phyloP scores from a whole-genome alignment of 257 asterid genomes.

The Solanum dulcamara region DNA sequence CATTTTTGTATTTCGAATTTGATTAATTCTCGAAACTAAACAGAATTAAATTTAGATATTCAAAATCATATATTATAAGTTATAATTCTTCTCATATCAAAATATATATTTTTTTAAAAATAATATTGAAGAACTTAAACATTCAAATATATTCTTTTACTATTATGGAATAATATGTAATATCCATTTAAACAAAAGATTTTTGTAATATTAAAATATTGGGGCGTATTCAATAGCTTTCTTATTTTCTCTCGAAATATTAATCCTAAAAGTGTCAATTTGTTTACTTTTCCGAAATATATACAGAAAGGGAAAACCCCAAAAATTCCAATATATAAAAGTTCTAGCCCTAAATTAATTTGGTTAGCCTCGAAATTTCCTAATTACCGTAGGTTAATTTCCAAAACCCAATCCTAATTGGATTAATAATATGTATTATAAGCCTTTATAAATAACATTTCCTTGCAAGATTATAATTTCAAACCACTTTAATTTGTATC shows the following conservation, averaged over 20 bases:
- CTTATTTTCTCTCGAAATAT: not conserved
- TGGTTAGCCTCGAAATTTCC: not conserved
- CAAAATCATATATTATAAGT: no score
- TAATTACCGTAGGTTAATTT: not conserved
- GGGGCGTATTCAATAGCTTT: no score
- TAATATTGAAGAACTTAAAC: not conserved
- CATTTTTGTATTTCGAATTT: not conserved
- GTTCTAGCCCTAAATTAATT: not conserved
- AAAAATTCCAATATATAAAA: not conserved
- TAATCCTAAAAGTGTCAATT: not conserved
- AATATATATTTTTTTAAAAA: not conserved
- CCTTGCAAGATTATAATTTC: rapidly evolving
- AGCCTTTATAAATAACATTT: not conserved
- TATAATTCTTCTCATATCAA: not conserved
- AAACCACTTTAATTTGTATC: not conserved
- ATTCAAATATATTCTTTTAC: not conserved
- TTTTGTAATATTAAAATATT: no score
- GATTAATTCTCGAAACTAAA: not conserved
- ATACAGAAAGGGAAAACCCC: not conserved
- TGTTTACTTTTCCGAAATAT: not conserved
- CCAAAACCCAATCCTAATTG: not conserved
- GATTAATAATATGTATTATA: not conserved
- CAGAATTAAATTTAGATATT: not conserved
- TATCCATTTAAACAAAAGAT: not conserved
- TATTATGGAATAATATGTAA: no score